These are phyloP conservation scores for Akanthomyces muscarius DNA, from an alignment of 2,329 filamentous ascomycete species.

Conservation along the genomic window DNA sequence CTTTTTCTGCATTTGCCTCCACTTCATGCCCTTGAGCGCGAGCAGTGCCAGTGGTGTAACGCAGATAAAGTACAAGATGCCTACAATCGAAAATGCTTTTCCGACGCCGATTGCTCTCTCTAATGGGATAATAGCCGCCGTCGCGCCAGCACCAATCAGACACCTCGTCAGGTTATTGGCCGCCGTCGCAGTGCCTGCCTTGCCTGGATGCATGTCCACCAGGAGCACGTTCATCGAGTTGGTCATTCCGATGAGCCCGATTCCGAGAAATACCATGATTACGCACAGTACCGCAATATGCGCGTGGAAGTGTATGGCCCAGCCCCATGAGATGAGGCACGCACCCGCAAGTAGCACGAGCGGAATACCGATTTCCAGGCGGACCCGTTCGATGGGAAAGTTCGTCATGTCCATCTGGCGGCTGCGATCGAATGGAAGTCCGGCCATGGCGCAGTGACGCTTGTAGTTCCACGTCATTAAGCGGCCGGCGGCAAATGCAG, in stretches of 20 bases:
- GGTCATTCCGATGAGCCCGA: slow-evolving; percentile 51
- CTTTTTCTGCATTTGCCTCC: slow-evolving; percentile 36
- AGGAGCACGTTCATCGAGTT: slow-evolving; percentile 51
- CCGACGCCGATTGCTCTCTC: slow-evolving; percentile 47
- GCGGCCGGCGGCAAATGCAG: slow-evolving; percentile 46
- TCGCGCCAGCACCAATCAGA: slow-evolving; percentile 49
- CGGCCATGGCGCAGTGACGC: slow-evolving; percentile 52
- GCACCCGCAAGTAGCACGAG: slow-evolving; percentile 47
- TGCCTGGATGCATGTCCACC: slow-evolving; percentile 51
- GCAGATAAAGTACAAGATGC: slow-evolving; percentile 37
- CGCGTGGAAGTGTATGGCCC: slow-evolving; percentile 42
- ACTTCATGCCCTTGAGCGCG: slow-evolving; percentile 40
- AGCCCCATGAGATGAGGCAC: slow-evolving; percentile 48
- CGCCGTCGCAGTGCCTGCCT: slow-evolving; percentile 51
- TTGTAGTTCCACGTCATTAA: slow-evolving; percentile 65
- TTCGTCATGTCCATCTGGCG: slow-evolving; percentile 45
- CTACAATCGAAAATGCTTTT: slow-evolving; percentile 49
- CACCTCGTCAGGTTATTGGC: slow-evolving; percentile 55
- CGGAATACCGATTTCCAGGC: slow-evolving; percentile 47
- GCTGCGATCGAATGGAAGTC: slow-evolving; percentile 49
- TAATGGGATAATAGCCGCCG: slow-evolving; percentile 50
- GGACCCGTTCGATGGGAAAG: slow-evolving; percentile 50
- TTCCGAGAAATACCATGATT: slow-evolving; percentile 43
- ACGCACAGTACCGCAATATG: slow-evolving; percentile 45
- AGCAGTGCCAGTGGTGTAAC: slow-evolving; percentile 39